Evolutionary conservation across 306 rosid species (phyloP), one percentile per base, ranked within the genome.

Genomic region (Heteromeles arbutifolia): DNA sequence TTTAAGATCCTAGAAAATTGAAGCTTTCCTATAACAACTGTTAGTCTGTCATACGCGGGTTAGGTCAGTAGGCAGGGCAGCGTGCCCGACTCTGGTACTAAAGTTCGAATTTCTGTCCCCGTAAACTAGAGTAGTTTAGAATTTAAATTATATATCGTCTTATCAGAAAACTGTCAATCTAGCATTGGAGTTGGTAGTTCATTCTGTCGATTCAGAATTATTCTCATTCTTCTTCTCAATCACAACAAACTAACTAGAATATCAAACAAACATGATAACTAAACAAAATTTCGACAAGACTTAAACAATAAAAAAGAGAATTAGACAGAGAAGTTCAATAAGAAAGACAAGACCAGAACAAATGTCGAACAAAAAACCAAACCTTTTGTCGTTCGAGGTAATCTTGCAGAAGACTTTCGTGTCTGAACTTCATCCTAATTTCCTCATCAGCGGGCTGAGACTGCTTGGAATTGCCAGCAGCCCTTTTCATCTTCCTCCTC

Each of bases 341-440:
- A 29, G 17, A 66, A 37, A 37, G n/a, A 11, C 70, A 21, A 13
- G 41, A 4, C 8, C 48, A 53, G 6, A 4, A 34, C 18, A 53
- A 12, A 71, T 21, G 8, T 45, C 37, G 2, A 58, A 56, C 22
- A 9, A 41, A 32, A 65, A 41, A 14, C 39, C 76, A 0, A 81
- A 91, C 93, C 93, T 87, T 86, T 65, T 86, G 90, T 45, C 87
- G 71, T 5, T 81, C 77, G 34, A 84, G 79, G 82, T 75, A 86
- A 72, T 91, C 83, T 66, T 83, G 81, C 72, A 83, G 37, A 45
- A 81, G 73, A 41, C 4, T 58, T 24, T 69, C 76, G 74, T 84
- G 76, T 52, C 64, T 74, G 10, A 4, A 9, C 8, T 70, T 63
- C 18, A 37, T 18, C 78, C 73, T 76, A 3, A 77, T 71, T 19